These are phyloP conservation scores for Physcia stellaris DNA, from an alignment of 495 filamentous ascomycete genomes.

Conservation along the genomic window DNA sequence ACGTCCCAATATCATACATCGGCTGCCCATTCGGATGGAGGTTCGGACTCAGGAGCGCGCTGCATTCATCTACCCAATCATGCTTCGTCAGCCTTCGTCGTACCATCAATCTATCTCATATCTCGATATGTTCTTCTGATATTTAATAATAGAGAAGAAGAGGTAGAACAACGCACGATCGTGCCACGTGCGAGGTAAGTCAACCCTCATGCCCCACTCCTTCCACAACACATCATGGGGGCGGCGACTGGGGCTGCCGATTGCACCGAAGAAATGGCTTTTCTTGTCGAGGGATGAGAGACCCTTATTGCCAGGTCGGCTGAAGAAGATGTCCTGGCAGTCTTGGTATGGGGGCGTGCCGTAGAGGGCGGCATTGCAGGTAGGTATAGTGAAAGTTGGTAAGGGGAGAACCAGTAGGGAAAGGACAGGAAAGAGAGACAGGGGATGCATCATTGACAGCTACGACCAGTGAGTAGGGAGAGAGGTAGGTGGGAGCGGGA, in stretches of 20 bases:
- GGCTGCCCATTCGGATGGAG: neutral
- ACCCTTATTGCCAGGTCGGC: neutral
- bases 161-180: neutral
- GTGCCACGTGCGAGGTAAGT: neutral
- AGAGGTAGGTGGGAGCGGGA: too few relatives aligned
- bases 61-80: neutral
- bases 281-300: neutral
- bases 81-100: too few relatives aligned
- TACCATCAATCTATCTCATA: too few relatives aligned
- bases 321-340: neutral
- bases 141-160: neutral
- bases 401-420: too few relatives aligned
- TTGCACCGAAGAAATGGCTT: neutral
- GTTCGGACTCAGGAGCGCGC: neutral
- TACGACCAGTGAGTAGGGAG: too few relatives aligned
- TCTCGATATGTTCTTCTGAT: neutral
- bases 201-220: neutral
- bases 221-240: neutral
- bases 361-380: neutral
- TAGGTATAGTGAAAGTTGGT: too few relatives aligned
- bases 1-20: neutral
- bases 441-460: too few relatives aligned
- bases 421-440: too few relatives aligned
- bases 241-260: neutral
- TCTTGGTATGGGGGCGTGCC: neutral